Conservation (phyloP, 768 basidiomycete genomes). For the Leccinum rimulosum region DNA sequence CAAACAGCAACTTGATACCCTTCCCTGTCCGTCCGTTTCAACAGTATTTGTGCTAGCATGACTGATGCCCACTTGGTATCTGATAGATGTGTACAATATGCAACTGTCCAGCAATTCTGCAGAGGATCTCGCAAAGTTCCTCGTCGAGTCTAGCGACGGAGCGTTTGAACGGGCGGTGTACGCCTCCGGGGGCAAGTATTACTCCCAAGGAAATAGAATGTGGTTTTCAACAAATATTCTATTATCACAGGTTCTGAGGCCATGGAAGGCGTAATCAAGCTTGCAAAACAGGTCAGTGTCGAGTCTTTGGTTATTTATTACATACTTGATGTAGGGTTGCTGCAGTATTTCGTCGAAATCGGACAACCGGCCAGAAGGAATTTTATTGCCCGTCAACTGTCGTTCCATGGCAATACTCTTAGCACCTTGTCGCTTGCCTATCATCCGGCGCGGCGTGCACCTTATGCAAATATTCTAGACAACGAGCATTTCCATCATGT, state of each 20-base stretch:
- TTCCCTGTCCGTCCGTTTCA: conserved; percentile 66
- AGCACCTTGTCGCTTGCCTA: conserved; percentile 65
- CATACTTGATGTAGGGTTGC: conserved; percentile 10
- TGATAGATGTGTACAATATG: conserved; percentile 81
- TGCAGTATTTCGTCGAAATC: conserved; percentile 67
- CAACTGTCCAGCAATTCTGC: conserved; percentile 80
- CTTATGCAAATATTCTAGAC: conserved; percentile 67
- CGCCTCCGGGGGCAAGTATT: conserved; percentile 63
- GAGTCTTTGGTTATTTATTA: background rate
- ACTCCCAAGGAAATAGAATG: background rate
- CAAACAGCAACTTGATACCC: conserved; percentile 75
- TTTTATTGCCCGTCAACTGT: conserved; percentile 75
- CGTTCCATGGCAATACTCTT: conserved; percentile 85
- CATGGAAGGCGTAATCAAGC: conserved; percentile 84
- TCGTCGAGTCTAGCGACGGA: conserved; percentile 66
- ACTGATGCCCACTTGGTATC: background rate
- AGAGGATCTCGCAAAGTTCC: conserved; percentile 67
- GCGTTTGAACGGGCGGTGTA: conserved; percentile 74
- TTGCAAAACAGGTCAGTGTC: conserved; percentile 64
- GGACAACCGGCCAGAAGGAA: conserved; percentile 69
- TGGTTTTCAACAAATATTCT: background rate
- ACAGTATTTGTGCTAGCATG: background rate
- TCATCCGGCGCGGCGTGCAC: conserved; percentile 64
- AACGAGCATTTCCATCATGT: conserved; percentile 75
- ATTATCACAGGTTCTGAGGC: conserved; percentile 71